Percentiles rank a stretch among this genome's conserved stretches.
Evolutionary conservation across 345 rosid species (phyloP).

Genomic region (Ceriops zippeliana): DNA sequence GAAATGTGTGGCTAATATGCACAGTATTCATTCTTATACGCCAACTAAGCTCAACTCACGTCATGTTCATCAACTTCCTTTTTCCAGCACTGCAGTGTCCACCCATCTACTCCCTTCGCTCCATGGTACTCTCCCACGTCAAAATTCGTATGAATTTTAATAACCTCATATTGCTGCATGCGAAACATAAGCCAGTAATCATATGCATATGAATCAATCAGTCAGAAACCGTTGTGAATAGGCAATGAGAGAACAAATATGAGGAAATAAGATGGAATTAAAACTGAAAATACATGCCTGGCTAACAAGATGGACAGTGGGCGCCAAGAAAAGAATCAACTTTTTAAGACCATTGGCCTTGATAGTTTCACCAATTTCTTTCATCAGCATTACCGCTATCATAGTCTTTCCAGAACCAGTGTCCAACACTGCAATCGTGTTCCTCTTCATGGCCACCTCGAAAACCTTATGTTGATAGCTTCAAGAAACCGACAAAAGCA

Average conservation of each 20-base stretch:
- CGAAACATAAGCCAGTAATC: background rate
- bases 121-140: slow-evolving; percentile 68
- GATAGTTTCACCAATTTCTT: slow-evolving; percentile 33
- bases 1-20: background rate
- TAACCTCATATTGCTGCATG: slow-evolving; percentile 68
- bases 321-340: slow-evolving; percentile 68
- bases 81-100: slow-evolving; percentile 61
- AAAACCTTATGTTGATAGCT: slow-evolving; percentile 60
- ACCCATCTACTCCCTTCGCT: slow-evolving; percentile 69
- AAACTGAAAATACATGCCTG: slow-evolving; percentile 42
- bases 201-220: background rate
- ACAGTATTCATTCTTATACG: background rate
- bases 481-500: slow-evolving; percentile 10
- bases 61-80: slow-evolving; percentile 57
- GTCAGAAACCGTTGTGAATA: background rate
- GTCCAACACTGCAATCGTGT: slow-evolving; percentile 71
- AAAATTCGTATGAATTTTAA: slow-evolving; percentile 39
- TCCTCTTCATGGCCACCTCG: slow-evolving; percentile 64
- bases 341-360: slow-evolving; percentile 38
- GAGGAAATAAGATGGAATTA: background rate
- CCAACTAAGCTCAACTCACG: slow-evolving; percentile 39
- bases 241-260: background rate
- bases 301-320: slow-evolving; percentile 70
- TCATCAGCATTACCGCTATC: slow-evolving; percentile 64
- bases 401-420: slow-evolving; percentile 67